phyloP scores from a whole-genome alignment of 192 early-diverging fungal species.

The Geranomyces michiganensis region DNA sequence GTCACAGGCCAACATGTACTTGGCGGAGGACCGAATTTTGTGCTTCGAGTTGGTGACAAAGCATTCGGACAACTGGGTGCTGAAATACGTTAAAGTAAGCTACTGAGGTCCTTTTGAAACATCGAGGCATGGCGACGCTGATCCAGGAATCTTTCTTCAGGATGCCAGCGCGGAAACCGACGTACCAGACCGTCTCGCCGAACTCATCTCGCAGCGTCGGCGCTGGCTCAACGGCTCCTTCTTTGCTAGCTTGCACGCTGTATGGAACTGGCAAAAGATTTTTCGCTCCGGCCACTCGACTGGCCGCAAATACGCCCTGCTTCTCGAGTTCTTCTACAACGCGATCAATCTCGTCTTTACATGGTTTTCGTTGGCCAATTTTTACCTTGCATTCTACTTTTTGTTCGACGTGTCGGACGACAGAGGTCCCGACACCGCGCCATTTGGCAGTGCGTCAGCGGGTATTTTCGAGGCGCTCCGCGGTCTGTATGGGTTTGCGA shows the following conservation, averaged over 20 bases:
- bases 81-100: conserved; percentile 66
- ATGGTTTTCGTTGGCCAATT: conserved; percentile 55
- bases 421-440: conserved; percentile 48
- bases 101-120: not conserved
- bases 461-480: conserved; percentile 28
- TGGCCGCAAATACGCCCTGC: conserved; percentile 55
- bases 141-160: conserved; percentile 20
- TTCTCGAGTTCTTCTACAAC: conserved; percentile 71
- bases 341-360: conserved; percentile 58
- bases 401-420: conserved; percentile 38
- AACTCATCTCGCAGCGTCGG: conserved; percentile 80
- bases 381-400: conserved; percentile 58
- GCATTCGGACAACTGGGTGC: conserved; percentile 55
- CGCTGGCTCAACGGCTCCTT: conserved; percentile 83
- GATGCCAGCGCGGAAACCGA: conserved; percentile 72
- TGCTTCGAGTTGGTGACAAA: conserved; percentile 84
- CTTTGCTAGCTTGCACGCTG: conserved; percentile 74
- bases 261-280: conserved; percentile 50
- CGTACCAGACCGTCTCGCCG: conserved; percentile 70
- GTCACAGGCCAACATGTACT: conserved; percentile 48
- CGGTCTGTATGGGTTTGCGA: conserved; percentile 40
- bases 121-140: conserved; percentile 67
- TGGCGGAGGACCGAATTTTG: conserved; percentile 81
- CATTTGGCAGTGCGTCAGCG: conserved; percentile 41
- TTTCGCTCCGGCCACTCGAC: conserved; percentile 50